Percentiles rank a stretch among this genome's conserved stretches.
phyloP scores from a whole-genome alignment of 495 filamentous ascomycete genomes.

The Penicillium turbatum region DNA sequence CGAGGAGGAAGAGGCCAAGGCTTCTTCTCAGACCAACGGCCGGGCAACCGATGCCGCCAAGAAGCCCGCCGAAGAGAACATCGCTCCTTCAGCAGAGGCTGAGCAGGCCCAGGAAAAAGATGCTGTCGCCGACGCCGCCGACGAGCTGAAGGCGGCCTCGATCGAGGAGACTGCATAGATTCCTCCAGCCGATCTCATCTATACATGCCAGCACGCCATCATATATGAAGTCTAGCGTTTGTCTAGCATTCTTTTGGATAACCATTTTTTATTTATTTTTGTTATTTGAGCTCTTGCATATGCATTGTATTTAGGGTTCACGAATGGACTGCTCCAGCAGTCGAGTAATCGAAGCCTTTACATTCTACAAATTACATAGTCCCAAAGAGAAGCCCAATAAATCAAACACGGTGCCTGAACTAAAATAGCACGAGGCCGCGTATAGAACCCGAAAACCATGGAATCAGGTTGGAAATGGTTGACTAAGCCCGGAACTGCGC shows the following conservation, averaged over 20 bases:
- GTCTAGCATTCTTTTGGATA: constrained; percentile 18
- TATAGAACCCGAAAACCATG: not conserved
- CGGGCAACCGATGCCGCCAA: constrained; percentile 42
- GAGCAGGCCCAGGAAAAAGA: constrained; percentile 57
- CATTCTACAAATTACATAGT: no score
- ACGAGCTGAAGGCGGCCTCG: constrained; percentile 55
- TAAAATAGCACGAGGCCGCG: not conserved
- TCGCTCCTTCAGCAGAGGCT: constrained; percentile 46
- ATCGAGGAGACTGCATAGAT: constrained; percentile 51
- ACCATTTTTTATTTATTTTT: constrained; percentile 11
- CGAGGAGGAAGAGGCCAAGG: constrained; percentile 48
- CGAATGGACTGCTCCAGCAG: constrained; percentile 24
- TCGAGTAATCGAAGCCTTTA: constrained; percentile 11
- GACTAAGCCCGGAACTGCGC: constrained; percentile 2
- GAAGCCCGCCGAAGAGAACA: constrained; percentile 55
- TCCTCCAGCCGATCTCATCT: not conserved
- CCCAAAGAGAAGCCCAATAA: no score
- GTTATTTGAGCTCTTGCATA: constrained; percentile 10
- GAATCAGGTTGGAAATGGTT: not conserved
- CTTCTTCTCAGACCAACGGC: constrained; percentile 20
- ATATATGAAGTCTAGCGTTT: constrained; percentile 16
- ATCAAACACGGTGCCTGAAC: not conserved
- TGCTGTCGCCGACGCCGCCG: constrained; percentile 50
- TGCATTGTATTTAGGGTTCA: constrained; percentile 25
- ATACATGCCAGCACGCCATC: constrained; percentile 1